Percentiles rank a stretch among this genome's conserved stretches.
phyloP scores from a whole-genome alignment of 192 early-diverging fungal species.

The Bifiguratus adelaidae region DNA sequence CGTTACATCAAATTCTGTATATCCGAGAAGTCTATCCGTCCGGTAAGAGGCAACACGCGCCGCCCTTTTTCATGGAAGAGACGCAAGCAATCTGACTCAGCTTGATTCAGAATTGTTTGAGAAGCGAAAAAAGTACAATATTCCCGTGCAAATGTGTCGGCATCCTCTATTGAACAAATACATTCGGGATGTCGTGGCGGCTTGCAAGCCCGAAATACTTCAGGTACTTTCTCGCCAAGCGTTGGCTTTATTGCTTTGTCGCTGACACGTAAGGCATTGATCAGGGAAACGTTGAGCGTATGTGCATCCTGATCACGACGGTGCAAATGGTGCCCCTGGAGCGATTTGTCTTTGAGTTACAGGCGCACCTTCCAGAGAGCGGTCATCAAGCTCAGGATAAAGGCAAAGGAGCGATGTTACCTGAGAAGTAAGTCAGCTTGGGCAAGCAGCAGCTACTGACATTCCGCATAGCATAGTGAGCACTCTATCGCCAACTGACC shows the following conservation, averaged over 20 bases:
- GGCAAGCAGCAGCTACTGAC: background rate
- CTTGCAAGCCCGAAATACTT: slow-evolving; percentile 21
- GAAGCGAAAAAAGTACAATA: slow-evolving; percentile 25
- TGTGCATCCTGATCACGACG: background rate
- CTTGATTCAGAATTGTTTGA: slow-evolving; percentile 19
- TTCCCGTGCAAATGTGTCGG: slow-evolving; percentile 33
- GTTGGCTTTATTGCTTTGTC: too few species aligned
- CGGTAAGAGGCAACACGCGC: slow-evolving; percentile 14
- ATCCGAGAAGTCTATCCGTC: slow-evolving; percentile 8
- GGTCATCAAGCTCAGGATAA: background rate
- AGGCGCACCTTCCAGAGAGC: background rate
- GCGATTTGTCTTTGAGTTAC: slow-evolving; percentile 8
- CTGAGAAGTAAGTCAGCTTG: background rate
- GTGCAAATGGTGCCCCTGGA: background rate
- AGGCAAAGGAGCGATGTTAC: background rate
- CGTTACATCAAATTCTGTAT: background rate
- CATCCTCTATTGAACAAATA: slow-evolving; percentile 39
- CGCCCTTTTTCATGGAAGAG: slow-evolving; percentile 15
- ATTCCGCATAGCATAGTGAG: background rate
- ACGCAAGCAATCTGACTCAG: background rate
- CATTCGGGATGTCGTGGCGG: slow-evolving; percentile 22
- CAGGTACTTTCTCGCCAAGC: too few species aligned
- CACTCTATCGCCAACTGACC: background rate
- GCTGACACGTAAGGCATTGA: too few species aligned
- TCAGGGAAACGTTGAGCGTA: background rate